Evolutionary conservation across 1,139 yeast species (phyloP).

Genomic region (Trichomonascaceae sp.): DNA sequence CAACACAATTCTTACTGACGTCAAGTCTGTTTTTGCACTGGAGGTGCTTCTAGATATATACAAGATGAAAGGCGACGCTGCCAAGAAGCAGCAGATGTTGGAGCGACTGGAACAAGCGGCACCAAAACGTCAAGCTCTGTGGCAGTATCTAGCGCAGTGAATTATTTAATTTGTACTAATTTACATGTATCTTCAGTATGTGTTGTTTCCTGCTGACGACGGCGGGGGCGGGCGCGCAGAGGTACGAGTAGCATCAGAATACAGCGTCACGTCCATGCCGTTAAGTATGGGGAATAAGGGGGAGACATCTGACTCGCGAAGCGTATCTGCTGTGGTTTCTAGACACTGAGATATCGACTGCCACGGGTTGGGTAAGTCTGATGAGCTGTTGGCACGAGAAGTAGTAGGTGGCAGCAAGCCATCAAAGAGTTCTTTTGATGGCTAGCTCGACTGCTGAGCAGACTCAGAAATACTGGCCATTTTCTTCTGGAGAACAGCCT

Average conservation of each 20-base stretch:
- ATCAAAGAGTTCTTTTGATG: constrained; percentile 6
- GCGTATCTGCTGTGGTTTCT: background rate
- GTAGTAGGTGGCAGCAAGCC: constrained; percentile 4
- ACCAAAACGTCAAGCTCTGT: no score
- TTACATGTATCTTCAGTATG: no score
- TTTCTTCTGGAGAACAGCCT: constrained; percentile 6
- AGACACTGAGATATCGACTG: background rate
- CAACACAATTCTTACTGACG: constrained; percentile 18
- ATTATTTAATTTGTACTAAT: no score
- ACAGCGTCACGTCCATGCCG: constrained; percentile 1
- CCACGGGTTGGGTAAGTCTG: background rate
- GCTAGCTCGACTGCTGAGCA: no score
- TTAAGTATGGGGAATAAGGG: constrained; percentile 2
- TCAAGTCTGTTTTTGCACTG: constrained; percentile 49
- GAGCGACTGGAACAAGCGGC: no score
- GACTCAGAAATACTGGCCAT: no score
- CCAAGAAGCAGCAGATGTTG: no score
- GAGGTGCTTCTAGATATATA: constrained; percentile 49
- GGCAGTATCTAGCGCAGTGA: no score
- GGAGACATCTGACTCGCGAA: background rate
- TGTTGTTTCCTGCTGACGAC: no score
- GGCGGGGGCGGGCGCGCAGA: no score
- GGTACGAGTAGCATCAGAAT: no score
- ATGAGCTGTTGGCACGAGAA: background rate
- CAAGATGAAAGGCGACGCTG: constrained; percentile 1